Evolutionary conservation across 1,139 yeast genomes (phyloP), one percentile per base, ranked within the genome.

Genomic region (Casaregolazyma lundiana): DNA sequence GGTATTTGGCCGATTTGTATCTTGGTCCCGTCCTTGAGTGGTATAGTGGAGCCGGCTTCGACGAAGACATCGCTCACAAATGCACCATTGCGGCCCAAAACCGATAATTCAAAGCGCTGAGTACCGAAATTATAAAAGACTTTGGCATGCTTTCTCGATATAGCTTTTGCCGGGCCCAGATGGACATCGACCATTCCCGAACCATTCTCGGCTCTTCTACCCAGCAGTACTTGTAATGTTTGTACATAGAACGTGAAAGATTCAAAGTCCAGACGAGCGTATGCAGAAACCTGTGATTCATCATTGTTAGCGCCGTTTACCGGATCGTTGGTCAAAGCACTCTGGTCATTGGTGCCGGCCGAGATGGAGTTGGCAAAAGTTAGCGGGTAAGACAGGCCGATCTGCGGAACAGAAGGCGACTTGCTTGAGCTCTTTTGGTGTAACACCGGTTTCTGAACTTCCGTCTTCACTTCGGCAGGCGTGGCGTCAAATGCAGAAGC

Each of bases 61-160:
- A 90, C 83, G 64, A 89, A 92, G 26, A 72, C 72, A 56, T 89
- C 96, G 65, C 90, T 92, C 2, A 92, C 95, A 70, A 90, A 92
- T 0, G 97, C 97, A 29, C 98, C 98, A 62, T 92, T 92, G 58
- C 95, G 76, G 18, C 98, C 98, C 56, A 89, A 72, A 3, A 92
- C 89, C 8, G 95, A 83, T 37, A 92, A 68, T 66, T 90, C 97
- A 61, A 90, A 92, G 55, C 95, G 69, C 62, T 89, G 97, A 4
- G 95, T 87, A 4, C 96, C 97, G 67, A 92, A 92, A 63, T 92
- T 90, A 68, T 90, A 92, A 63, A 89, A 90, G 17, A 92, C 89
- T 64, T 87, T 89, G 4, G 97, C 97, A 64, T 92, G 98, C 49
- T 89, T 73, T 61, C 97, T 72, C 6, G 96, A 88, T 19, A 90